Base-by-base conservation (phyloP, 106 monocot species). In the Allium cepa region DNA sequence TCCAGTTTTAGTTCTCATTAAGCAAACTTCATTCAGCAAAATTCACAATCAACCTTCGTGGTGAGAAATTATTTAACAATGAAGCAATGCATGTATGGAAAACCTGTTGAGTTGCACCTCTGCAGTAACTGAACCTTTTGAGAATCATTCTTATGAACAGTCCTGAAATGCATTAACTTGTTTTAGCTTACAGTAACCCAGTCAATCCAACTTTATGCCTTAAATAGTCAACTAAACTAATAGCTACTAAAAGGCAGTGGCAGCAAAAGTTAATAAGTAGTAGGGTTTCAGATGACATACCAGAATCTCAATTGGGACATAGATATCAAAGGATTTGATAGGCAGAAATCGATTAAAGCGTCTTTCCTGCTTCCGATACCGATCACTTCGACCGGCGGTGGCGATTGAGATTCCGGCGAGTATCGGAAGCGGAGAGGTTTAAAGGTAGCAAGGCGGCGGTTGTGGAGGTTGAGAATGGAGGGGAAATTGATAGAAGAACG, bases 361-460 rank as follows among this genome's bases (percentile, higher is more conserved):
- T 89, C 88, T 72, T 86, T 93, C 72, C 93, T 71, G 75, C 93
- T 89, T n/a, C 93, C 89, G 26, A 93, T 89, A 17, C 77, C 93
- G 15, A 93, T 78, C 46, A 93, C 88, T 53, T 93, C 88, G 59
- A 89, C 79, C 8, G 78, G 76, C 10, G 80, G 76, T 13, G 63
- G 64, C 17, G 66, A 9, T 47, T 51, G 59, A 1, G 46, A 56
- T 2, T 50, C 58, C 71, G 78, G 55, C 48, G 74, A 66, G 47
- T 57, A 17, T 47, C 57, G 57, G 58, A 66, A 56, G 26, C 26
- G 60, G 9, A 60, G 59, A 17, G 17, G 71, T 36, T 36, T 36
- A 36, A 3, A 36, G 1, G 36, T 36, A 3, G 18, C 15, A 2
- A 26, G 0, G 53, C 46, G 72, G 22, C 59, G 28, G 49, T 59